Percentiles rank a stretch among this genome's conserved stretches.
phyloP scores from a whole-genome alignment of 148 eudicot genomes.

The Dysphania ambrosioides region DNA sequence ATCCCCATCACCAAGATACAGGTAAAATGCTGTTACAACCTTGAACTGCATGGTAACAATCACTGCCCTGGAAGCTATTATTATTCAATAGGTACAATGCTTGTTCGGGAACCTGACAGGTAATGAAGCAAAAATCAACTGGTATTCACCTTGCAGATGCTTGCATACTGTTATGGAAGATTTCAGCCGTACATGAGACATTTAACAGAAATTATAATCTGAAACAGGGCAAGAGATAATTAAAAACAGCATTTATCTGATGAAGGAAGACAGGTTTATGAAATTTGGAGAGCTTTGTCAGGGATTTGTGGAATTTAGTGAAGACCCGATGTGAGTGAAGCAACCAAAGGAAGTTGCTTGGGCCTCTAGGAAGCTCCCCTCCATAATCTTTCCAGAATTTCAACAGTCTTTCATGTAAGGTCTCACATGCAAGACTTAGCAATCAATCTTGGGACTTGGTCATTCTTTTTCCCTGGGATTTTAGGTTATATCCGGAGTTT shows the following conservation, averaged over 20 bases:
- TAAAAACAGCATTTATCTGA: background rate
- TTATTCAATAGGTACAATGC: background rate
- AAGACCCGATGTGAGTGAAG: background rate
- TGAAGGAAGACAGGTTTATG: background rate
- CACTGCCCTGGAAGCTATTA: background rate
- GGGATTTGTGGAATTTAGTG: background rate
- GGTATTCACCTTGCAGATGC: background rate
- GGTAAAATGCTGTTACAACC: background rate
- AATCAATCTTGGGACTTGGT: background rate
- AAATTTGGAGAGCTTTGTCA: background rate
- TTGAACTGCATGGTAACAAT: background rate
- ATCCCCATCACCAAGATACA: constrained; percentile 2
- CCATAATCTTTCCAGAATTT: background rate
- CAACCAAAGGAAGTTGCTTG: background rate
- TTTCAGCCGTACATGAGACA: background rate
- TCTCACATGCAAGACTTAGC: background rate
- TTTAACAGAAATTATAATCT: background rate
- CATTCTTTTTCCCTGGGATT: background rate
- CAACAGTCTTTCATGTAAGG: background rate
- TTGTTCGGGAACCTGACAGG: constrained; percentile 12
- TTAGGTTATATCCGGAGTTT: background rate
- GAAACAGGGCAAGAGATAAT: background rate
- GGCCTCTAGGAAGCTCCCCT: background rate
- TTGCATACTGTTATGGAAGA: background rate
- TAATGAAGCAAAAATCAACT: background rate